Conservation (phyloP, 2,329 filamentous ascomycete species). For the Fusarium anguioides region DNA sequence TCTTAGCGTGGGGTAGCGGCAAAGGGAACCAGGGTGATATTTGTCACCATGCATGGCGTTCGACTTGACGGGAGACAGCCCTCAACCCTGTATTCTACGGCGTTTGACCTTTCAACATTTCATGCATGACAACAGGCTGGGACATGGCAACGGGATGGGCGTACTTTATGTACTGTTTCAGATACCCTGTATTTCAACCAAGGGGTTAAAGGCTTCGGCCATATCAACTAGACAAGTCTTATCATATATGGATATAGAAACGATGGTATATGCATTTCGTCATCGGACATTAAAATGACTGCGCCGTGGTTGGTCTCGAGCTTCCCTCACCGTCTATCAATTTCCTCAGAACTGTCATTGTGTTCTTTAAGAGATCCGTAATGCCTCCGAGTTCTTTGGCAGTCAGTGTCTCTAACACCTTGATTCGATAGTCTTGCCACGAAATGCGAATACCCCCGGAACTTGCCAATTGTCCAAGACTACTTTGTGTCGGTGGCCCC, state of each 20-base stretch:
- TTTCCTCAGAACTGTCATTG: conserved; percentile 79
- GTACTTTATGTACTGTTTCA: conserved; percentile 29
- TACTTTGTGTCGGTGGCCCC: conserved; percentile 76
- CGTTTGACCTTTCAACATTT: conserved; percentile 47
- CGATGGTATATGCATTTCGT: background rate
- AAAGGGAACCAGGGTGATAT: conserved; percentile 9
- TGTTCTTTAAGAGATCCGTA: conserved; percentile 79
- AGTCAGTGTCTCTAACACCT: conserved; percentile 76
- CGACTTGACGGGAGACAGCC: conserved; percentile 41
- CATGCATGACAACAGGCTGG: conserved; percentile 21
- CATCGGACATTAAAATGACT: background rate
- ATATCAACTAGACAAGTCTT: conserved; percentile 48
- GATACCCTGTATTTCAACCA: conserved; percentile 54
- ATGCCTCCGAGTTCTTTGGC: conserved; percentile 73
- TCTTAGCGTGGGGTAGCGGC: conserved; percentile 22
- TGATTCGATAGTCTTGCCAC: conserved; percentile 80
- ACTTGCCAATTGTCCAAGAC: conserved; percentile 69
- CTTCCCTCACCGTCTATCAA: conserved; percentile 49
- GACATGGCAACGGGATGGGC: background rate
- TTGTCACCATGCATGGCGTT: conserved; percentile 36
- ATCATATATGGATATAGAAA: background rate
- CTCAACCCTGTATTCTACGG: conserved; percentile 50
- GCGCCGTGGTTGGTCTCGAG: conserved; percentile 34
- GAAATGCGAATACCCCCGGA: conserved; percentile 73
- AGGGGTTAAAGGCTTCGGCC: conserved; percentile 43